These are phyloP conservation scores for Oryza coarctata DNA, from an alignment of 176 grass and related monocot species.

Conservation along the genomic window DNA sequence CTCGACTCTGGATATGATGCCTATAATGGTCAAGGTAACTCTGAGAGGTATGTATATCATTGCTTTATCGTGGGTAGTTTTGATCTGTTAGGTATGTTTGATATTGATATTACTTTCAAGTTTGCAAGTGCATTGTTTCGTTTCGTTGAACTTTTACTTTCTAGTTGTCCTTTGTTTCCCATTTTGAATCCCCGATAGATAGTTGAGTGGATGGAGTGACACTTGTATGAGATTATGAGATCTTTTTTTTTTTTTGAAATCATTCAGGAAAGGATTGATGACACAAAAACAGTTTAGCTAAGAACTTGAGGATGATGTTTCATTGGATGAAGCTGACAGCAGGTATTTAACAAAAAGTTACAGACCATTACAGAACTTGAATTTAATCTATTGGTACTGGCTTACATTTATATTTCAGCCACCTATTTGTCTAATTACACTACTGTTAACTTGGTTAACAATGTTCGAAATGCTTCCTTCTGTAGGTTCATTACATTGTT, in stretches of 20 bases:
- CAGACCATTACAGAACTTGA: not conserved
- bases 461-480: slow-evolving; percentile 22
- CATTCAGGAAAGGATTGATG: slow-evolving; percentile 76
- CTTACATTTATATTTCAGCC: not conserved
- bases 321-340: slow-evolving; percentile 65
- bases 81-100: slow-evolving; percentile 12
- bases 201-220: not conserved
- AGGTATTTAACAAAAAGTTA: slow-evolving; percentile 48
- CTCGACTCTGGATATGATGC: slow-evolving; percentile 53
- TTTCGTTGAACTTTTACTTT: not conserved
- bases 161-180: too few relatives aligned
- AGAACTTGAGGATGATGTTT: slow-evolving; percentile 91
- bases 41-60: slow-evolving; percentile 47
- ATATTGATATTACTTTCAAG: not conserved
- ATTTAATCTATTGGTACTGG: slow-evolving; percentile 9
- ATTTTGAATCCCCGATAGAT: not conserved
- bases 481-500: not conserved
- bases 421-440: slow-evolving; percentile 21
- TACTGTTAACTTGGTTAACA: slow-evolving; percentile 29
- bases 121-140: not conserved
- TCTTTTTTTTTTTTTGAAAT: too few relatives aligned
- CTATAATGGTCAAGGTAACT: slow-evolving; percentile 45
- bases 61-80: not conserved
- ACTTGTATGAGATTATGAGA: slow-evolving; percentile 14
- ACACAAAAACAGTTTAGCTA: slow-evolving; percentile 80